phyloP scores from a whole-genome alignment of 2,329 filamentous ascomycete species.

The Ophiostoma angusticollis region DNA sequence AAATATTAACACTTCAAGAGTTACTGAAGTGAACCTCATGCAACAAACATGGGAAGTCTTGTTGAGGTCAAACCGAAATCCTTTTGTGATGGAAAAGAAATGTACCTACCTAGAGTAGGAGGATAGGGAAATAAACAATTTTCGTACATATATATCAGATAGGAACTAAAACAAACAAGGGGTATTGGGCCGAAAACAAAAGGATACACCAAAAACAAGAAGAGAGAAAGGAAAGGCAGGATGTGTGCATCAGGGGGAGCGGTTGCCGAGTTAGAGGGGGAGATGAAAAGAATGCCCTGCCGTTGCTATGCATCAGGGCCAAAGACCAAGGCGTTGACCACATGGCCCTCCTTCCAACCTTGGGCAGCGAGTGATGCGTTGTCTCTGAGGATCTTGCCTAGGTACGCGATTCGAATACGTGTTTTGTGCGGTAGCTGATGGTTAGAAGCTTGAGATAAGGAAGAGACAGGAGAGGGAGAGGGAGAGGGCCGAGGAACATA shows the following conservation, averaged over 20 bases:
- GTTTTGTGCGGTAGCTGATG: slow-evolving; percentile 49
- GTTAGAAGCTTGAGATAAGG: neutral
- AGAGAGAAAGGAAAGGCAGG: neutral
- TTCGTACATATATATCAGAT: too few species aligned
- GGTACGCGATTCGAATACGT: slow-evolving; percentile 60
- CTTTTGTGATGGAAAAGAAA: too few species aligned
- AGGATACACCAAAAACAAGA: neutral
- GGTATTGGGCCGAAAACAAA: neutral
- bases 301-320: slow-evolving; percentile 16
- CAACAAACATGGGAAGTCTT: too few species aligned
- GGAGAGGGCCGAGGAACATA: slow-evolving; percentile 29
- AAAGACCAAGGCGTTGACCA: slow-evolving; percentile 66
- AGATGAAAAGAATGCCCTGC: too few species aligned
- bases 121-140: too few species aligned
- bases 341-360: slow-evolving; percentile 62
- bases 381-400: slow-evolving; percentile 69
- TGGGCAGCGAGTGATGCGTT: slow-evolving; percentile 50
- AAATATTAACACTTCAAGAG: too few species aligned
- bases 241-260: too few species aligned
- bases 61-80: too few species aligned
- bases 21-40: too few species aligned
- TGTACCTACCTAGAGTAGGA: too few species aligned
- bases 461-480: neutral
- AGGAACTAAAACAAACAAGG: too few species aligned
- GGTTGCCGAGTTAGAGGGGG: too few species aligned